A percentile compares a stretch with the other conserved stretches of the same genome.
Conservation (phyloP, 2,329 filamentous ascomycete genomes). For the Beauveria rudraprayagi region DNA sequence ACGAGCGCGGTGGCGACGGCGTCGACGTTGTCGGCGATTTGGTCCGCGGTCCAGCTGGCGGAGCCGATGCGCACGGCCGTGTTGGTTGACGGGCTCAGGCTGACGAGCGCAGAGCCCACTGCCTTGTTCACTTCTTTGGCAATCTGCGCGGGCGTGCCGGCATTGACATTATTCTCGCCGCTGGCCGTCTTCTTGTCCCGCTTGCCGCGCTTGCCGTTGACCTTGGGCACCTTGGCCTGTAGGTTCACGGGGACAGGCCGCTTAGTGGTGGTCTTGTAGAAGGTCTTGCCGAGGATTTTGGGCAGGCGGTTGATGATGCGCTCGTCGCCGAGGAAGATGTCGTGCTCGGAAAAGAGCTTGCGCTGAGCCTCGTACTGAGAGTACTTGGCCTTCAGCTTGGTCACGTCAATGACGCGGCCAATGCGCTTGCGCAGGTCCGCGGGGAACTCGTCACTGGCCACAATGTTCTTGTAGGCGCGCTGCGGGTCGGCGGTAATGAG, state of each 20-base stretch:
- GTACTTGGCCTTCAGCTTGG: constrained; percentile 76
- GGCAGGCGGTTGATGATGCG: constrained; percentile 70
- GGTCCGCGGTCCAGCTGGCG: constrained; percentile 63
- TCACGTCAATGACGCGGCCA: constrained; percentile 69
- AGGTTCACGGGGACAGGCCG: constrained; percentile 78
- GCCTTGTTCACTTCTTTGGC: constrained; percentile 77
- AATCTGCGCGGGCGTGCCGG: constrained; percentile 55
- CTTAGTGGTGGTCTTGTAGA: constrained; percentile 79
- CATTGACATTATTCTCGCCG: constrained; percentile 30
- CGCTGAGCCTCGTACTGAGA: constrained; percentile 80
- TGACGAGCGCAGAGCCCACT: constrained; percentile 67
- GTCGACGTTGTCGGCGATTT: constrained; percentile 73
- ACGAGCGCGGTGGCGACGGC: constrained; percentile 62
- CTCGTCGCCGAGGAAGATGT: constrained; percentile 90
- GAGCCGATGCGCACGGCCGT: constrained; percentile 74
- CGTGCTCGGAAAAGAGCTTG: constrained; percentile 77
- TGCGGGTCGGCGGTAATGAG: constrained; percentile 77
- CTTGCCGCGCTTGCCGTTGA: constrained; percentile 50
- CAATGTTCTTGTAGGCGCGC: constrained; percentile 81
- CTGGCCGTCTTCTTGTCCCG: constrained; percentile 42
- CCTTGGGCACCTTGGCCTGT: constrained; percentile 52
- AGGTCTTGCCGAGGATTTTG: constrained; percentile 76
- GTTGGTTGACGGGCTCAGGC: constrained; percentile 69
- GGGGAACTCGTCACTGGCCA: constrained; percentile 67
- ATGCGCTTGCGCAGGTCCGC: constrained; percentile 57